Evolutionary conservation across 2,329 filamentous ascomycete species (phyloP).

Genomic region (Bipolaris cookei): DNA sequence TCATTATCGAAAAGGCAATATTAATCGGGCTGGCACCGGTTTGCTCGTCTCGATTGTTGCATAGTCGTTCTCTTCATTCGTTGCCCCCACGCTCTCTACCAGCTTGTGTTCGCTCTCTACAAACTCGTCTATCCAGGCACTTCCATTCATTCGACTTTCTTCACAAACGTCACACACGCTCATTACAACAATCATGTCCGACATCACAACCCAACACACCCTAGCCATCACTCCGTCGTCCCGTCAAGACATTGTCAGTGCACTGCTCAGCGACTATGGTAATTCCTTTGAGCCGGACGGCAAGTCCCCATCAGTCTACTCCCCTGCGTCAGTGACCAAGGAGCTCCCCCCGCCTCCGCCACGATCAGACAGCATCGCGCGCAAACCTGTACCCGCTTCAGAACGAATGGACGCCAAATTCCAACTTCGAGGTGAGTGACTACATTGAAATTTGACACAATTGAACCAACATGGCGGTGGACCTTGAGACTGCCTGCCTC

Average conservation of each 20-base stretch:
- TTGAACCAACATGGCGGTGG: not conserved
- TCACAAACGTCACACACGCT: constrained; percentile 1
- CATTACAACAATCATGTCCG: constrained; percentile 31
- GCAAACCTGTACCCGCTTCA: constrained; percentile 35
- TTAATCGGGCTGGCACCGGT: constrained; percentile 31
- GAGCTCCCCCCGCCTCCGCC: constrained; percentile 43
- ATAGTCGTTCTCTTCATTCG: constrained; percentile 26
- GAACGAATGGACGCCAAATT: constrained; percentile 41
- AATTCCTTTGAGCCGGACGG: constrained; percentile 37
- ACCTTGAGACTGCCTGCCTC: not conserved
- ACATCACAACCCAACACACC: constrained; percentile 33
- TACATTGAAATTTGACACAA: not conserved
- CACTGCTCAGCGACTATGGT: constrained; percentile 48
- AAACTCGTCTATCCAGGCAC: constrained; percentile 10
- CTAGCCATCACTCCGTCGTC: constrained; percentile 36
- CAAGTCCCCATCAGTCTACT: constrained; percentile 29
- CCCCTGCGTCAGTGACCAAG: constrained; percentile 36
- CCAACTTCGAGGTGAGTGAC: constrained; percentile 43
- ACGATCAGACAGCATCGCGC: constrained; percentile 30
- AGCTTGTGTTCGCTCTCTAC: constrained; percentile 20
- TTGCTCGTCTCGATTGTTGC: constrained; percentile 20
- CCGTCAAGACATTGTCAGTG: constrained; percentile 49
- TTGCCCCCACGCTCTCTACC: not conserved
- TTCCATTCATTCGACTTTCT: constrained; percentile 3
- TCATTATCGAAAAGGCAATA: constrained; percentile 23